Conservation (phyloP, 2,329 filamentous ascomycete genomes). For the Phaeoacremonium minimum region DNA sequence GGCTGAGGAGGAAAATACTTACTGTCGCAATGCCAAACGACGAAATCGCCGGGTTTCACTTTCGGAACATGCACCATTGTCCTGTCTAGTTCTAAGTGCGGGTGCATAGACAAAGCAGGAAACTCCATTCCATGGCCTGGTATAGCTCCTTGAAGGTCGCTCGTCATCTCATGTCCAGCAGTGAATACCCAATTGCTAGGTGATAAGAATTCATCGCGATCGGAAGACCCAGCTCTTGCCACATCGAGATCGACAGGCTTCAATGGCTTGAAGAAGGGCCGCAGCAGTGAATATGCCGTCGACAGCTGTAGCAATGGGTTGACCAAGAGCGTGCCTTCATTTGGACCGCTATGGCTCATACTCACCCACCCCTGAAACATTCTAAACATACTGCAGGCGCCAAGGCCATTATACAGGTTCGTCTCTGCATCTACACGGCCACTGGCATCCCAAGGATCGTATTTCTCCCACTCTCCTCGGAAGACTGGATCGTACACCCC, state of each 20-base stretch:
- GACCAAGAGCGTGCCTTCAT: constrained; percentile 76
- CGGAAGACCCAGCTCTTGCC: constrained; percentile 1
- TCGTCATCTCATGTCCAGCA: constrained; percentile 37
- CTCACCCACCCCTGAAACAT: constrained; percentile 89
- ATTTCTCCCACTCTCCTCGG: constrained; percentile 71
- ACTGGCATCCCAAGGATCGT: constrained; percentile 77
- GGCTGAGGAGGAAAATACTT: background rate
- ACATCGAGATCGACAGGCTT: constrained; percentile 16
- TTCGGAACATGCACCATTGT: constrained; percentile 70
- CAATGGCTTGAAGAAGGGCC: constrained; percentile 70
- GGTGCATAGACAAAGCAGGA: constrained; percentile 53
- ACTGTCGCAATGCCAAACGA: constrained; percentile 77
- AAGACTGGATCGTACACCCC: constrained; percentile 72
- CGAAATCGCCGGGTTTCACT: constrained; percentile 69
- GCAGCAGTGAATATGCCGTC: constrained; percentile 74
- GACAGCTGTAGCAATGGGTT: constrained; percentile 73
- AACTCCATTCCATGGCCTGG: constrained; percentile 69
- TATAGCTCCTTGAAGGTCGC: constrained; percentile 64
- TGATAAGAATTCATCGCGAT: constrained; percentile 34
- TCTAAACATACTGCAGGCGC: constrained; percentile 79
- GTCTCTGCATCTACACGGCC: constrained; percentile 63
- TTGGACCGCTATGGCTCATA: constrained; percentile 68
- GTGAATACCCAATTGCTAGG: constrained; percentile 56
- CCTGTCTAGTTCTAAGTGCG: constrained; percentile 61
- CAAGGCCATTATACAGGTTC: constrained; percentile 76